Percentiles rank a stretch among this genome's conserved stretches.
These are phyloP conservation scores for Rhizopogon parksii DNA, from an alignment of 1,284 basidiomycete species.

Conservation along the genomic window DNA sequence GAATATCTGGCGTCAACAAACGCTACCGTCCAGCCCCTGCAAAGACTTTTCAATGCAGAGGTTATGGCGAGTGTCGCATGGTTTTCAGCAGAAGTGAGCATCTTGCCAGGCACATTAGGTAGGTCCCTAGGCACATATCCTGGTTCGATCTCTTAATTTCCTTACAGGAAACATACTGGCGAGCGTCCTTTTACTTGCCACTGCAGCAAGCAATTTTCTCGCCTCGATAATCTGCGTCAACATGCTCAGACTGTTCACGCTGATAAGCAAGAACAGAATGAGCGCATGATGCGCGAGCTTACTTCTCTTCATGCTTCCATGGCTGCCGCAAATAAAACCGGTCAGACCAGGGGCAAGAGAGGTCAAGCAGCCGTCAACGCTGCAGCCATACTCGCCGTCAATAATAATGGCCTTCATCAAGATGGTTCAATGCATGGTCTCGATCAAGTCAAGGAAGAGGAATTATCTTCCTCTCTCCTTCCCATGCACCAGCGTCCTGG, in stretches of 20 bases:
- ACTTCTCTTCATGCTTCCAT: conserved; percentile 82
- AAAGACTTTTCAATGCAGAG: conserved; percentile 92
- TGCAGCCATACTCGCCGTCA: not conserved
- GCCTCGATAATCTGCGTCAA: conserved; percentile 93
- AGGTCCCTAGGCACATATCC: conserved; percentile 26
- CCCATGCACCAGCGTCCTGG: conserved; percentile 51
- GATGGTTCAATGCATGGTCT: conserved; percentile 15
- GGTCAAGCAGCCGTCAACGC: conserved; percentile 16
- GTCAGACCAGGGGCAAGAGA: conserved; percentile 39
- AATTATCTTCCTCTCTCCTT: conserved; percentile 24
- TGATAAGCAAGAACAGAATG: conserved; percentile 83
- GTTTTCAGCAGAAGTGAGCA: conserved; percentile 94
- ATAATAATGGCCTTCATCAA: conserved; percentile 7
- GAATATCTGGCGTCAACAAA: conserved; percentile 36
- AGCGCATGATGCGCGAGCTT: conserved; percentile 86
- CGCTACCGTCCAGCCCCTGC: conserved; percentile 71
- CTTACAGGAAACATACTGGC: conserved; percentile 87
- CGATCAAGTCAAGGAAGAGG: conserved; percentile 49
- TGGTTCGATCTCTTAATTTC: conserved; percentile 19
- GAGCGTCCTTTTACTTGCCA: conserved; percentile 94
- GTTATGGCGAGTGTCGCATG: conserved; percentile 94
- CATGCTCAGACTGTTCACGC: conserved; percentile 95
- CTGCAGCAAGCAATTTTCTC: conserved; percentile 91
- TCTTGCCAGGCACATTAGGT: conserved; percentile 92
- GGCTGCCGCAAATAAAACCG: conserved; percentile 61